Evolutionary conservation across 1,284 basidiomycete genomes (phyloP).

Genomic region (Mycena sp.): DNA sequence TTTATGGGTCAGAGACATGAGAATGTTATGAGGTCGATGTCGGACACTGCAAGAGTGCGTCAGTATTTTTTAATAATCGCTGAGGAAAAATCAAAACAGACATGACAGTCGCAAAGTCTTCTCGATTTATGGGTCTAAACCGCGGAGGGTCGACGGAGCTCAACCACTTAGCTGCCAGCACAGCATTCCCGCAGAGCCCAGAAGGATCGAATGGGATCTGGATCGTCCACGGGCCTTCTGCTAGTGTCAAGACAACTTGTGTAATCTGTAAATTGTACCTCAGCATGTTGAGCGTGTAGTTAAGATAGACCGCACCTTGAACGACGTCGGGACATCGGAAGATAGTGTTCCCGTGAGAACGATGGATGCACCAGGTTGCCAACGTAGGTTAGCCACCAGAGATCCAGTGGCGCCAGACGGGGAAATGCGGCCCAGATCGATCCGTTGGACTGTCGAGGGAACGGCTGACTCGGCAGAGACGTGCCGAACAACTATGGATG

Average conservation of each 20-base stretch:
- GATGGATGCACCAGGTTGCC: constrained; percentile 60
- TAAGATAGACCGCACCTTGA: constrained; percentile 56
- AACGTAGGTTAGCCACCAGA: constrained; percentile 58
- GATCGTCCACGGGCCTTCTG: constrained; percentile 70
- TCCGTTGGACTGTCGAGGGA: constrained; percentile 40
- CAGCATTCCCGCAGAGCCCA: constrained; percentile 43
- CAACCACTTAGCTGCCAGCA: constrained; percentile 60
- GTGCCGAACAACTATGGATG: constrained; percentile 62
- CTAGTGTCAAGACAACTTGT: constrained; percentile 59
- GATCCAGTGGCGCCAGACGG: constrained; percentile 32
- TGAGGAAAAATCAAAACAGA: constrained; percentile 43
- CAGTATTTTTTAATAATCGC: constrained; percentile 1
- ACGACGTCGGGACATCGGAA: constrained; percentile 54
- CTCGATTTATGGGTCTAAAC: constrained; percentile 62
- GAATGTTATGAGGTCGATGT: constrained; percentile 67
- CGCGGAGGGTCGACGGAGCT: constrained; percentile 57
- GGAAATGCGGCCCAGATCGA: constrained; percentile 55
- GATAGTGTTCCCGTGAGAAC: constrained; percentile 66
- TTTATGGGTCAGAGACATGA: constrained; percentile 63
- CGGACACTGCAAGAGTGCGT: constrained; percentile 58
- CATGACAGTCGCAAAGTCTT: constrained; percentile 59
- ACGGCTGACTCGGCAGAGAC: constrained; percentile 25
- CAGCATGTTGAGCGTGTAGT: background rate
- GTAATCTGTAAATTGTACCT: constrained; percentile 52
- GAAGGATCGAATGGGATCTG: constrained; percentile 63